Percentiles rank a stretch among this genome's conserved stretches.
Evolutionary conservation across 2,329 filamentous ascomycete genomes (phyloP).

Genomic region (Ploettnerulaceae sp.): DNA sequence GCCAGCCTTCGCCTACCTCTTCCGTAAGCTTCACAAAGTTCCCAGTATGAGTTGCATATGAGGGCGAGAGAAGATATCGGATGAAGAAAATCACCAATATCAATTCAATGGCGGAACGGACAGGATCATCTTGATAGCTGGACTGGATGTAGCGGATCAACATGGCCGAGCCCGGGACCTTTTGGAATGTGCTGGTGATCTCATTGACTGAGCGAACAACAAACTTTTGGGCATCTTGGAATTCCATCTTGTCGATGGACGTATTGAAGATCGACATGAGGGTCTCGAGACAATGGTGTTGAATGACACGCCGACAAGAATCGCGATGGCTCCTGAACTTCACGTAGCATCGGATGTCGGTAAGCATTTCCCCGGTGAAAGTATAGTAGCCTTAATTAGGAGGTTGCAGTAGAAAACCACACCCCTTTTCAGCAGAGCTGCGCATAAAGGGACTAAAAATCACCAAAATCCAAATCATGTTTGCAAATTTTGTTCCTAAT

Average conservation of each 20-base stretch:
- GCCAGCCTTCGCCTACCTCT: conserved; percentile 46
- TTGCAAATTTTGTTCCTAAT: too few relatives aligned
- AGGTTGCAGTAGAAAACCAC: too few relatives aligned
- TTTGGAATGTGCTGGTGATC: conserved; percentile 68
- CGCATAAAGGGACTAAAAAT: too few relatives aligned
- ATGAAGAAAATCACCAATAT: conserved; percentile 94
- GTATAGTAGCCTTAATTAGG: too few relatives aligned
- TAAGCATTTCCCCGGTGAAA: neutral
- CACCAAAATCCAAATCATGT: too few relatives aligned
- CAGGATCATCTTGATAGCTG: conserved; percentile 95
- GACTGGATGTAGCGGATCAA: conserved; percentile 92
- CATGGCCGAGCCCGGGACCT: conserved; percentile 89
- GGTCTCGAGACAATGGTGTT: neutral
- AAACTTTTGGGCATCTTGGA: conserved; percentile 55
- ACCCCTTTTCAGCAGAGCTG: neutral
- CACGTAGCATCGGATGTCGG: conserved; percentile 1
- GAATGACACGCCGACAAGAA: neutral
- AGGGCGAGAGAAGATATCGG: conserved; percentile 83
- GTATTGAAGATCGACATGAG: conserved; percentile 19
- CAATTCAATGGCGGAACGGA: conserved; percentile 88
- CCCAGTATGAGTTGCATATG: conserved; percentile 86
- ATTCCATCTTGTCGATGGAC: conserved; percentile 48
- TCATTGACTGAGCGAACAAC: conserved; percentile 48
- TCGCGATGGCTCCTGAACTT: neutral
- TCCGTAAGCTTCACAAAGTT: conserved; percentile 86